Percentiles rank a stretch among this genome's conserved stretches.
phyloP scores from a whole-genome alignment of 495 filamentous ascomycete species.

The Massariosphaeria phaeospora region DNA sequence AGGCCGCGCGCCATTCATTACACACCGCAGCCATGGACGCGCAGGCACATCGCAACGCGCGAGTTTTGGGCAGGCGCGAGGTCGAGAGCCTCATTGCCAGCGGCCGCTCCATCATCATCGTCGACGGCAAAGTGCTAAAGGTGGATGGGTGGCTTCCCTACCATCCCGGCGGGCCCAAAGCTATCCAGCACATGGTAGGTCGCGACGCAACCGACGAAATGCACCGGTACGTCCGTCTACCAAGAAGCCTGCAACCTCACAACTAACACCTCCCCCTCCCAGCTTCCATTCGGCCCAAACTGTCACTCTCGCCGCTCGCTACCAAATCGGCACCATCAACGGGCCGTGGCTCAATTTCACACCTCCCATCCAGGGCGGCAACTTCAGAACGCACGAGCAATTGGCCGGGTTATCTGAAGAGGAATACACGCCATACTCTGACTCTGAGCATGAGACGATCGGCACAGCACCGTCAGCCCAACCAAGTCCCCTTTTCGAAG shows the following conservation, averaged over 20 bases:
- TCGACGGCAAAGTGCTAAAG: slow-evolving; percentile 75
- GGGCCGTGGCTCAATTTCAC: slow-evolving; percentile 83
- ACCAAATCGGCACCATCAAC: slow-evolving; percentile 77
- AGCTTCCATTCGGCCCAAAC: slow-evolving; percentile 84
- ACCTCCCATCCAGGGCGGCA: slow-evolving; percentile 89
- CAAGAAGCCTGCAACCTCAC: neutral
- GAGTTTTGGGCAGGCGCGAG: slow-evolving; percentile 55
- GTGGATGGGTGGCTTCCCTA: slow-evolving; percentile 81
- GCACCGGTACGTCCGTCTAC: slow-evolving; percentile 62
- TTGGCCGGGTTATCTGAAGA: slow-evolving; percentile 24
- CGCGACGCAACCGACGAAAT: slow-evolving; percentile 96
- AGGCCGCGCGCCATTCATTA: too few relatives aligned
- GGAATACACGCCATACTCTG: slow-evolving; percentile 38
- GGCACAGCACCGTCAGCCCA: slow-evolving; percentile 46
- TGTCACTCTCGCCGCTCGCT: slow-evolving; percentile 68
- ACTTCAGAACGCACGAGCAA: slow-evolving; percentile 58
- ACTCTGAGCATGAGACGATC: slow-evolving; percentile 44
- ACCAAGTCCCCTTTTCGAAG: slow-evolving; percentile 41
- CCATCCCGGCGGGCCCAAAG: slow-evolving; percentile 88
- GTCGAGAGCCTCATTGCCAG: slow-evolving; percentile 85
- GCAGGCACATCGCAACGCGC: slow-evolving; percentile 11
- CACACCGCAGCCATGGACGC: slow-evolving; percentile 13
- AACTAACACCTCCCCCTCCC: neutral
- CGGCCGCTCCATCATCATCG: slow-evolving; percentile 74
- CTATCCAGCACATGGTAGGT: slow-evolving; percentile 92